A percentile compares a stretch with the other conserved stretches of the same genome.
Evolutionary conservation across 306 rosid genomes (phyloP).

Genomic region (Quercus agrifolia): DNA sequence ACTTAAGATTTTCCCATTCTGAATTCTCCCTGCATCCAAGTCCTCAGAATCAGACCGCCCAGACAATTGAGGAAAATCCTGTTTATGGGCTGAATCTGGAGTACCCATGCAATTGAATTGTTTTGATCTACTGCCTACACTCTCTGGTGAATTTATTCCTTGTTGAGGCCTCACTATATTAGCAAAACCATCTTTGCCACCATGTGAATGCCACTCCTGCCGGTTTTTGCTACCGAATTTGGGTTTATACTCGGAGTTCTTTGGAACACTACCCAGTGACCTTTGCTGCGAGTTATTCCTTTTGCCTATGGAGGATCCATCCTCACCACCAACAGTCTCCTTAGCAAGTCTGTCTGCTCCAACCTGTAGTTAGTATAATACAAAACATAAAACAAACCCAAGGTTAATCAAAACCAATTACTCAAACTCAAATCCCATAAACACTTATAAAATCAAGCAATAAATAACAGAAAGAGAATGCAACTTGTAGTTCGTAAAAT

Average conservation of each 20-base stretch:
- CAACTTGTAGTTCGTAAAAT: background rate
- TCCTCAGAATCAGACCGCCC: background rate
- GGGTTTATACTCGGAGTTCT: background rate
- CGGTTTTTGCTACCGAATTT: background rate
- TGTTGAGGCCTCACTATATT: background rate
- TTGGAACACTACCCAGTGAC: background rate
- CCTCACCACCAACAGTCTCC: background rate
- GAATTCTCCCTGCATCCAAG: background rate
- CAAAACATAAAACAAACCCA: background rate
- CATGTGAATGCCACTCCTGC: background rate
- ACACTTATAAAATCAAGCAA: no score
- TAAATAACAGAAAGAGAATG: background rate
- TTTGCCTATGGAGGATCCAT: background rate
- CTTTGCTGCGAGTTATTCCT: background rate
- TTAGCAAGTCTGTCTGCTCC: background rate
- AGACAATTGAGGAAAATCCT: conserved; percentile 11
- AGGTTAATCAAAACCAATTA: no score
- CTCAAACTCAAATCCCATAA: no score
- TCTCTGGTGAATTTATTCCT: background rate
- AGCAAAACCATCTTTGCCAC: background rate
- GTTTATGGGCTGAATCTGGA: background rate
- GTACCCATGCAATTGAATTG: background rate
- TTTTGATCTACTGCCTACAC: background rate
- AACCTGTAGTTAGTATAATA: background rate
- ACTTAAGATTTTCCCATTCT: background rate